Evolutionary conservation across 2,329 filamentous ascomycete genomes (phyloP), one percentile per base, ranked within the genome.

Genomic region (Nigrospora sphaerica): DNA sequence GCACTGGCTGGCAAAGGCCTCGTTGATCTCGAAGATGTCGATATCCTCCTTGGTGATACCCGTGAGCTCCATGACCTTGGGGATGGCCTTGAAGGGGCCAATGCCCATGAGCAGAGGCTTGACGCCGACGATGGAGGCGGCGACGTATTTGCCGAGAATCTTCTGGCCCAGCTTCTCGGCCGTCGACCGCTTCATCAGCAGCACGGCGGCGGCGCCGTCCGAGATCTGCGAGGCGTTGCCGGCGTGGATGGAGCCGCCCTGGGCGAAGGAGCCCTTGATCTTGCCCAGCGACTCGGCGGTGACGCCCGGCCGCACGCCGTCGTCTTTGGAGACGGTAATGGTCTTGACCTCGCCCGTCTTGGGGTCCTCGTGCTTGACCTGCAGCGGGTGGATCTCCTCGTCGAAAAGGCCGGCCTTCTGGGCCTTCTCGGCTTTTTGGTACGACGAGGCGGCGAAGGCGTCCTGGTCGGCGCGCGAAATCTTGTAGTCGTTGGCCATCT

Each of bases 11-110:
- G 93, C 93, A 67, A 98, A 98, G 1, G 93, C 93, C 79, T 98
- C 93, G 75, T 98, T 98, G 78, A 98, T 96, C 80, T 98, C 93
- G 62, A 81, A 97, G 62, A 97, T 92, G 65, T 97, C 93, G 31
- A 98, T 89, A 56, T 97, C 92, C 47, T 95, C 85, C 68, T 85
- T 88, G 63, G 74, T 76, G 58, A 98, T 82, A 49, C 91, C 90
- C 0, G 91, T 88, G 66, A 93, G 91, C 64, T 88, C 79, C 47
- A 96, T 83, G 4, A 88, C 91, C 64, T 91, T 86, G 54, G 93
- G 93, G 61, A 98, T 97, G 47, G 93, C 91, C 69, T 91, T 91
- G 81, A 89, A 95, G 43, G 93, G 93, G 1, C 93, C 93, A 55
- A 95, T 77, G 52, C 93, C 93, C 93, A 98, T 97, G 56, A 97